These are phyloP conservation scores for Pyrenophora tritici-repentis DNA, from an alignment of 2,329 filamentous ascomycete species.

Conservation along the genomic window DNA sequence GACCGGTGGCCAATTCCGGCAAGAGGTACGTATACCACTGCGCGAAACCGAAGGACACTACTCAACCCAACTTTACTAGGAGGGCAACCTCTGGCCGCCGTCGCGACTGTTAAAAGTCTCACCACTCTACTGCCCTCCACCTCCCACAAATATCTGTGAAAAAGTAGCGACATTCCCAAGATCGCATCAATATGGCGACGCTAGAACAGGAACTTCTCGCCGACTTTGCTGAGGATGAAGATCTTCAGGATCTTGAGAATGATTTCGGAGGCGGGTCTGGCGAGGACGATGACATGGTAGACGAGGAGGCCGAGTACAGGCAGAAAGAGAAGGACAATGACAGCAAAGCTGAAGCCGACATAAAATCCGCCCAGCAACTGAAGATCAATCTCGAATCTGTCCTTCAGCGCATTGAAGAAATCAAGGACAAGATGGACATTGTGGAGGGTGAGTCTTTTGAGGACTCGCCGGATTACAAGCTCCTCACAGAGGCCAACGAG, in stretches of 20 bases:
- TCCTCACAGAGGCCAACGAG: slow-evolving; percentile 85
- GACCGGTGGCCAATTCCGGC: slow-evolving; percentile 20
- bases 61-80: slow-evolving; percentile 29
- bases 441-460: slow-evolving; percentile 78
- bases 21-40: slow-evolving; percentile 30
- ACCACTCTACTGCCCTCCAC: not conserved
- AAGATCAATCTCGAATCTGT: slow-evolving; percentile 83
- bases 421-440: slow-evolving; percentile 70
- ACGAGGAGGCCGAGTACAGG: slow-evolving; percentile 61
- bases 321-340: slow-evolving; percentile 64
- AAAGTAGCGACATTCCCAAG: not conserved
- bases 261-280: slow-evolving; percentile 49
- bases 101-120: slow-evolving; percentile 12
- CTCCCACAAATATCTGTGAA: too few relatives aligned
- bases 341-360: slow-evolving; percentile 71
- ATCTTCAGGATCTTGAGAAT: slow-evolving; percentile 42
- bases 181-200: slow-evolving; percentile 67
- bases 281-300: slow-evolving; percentile 65
- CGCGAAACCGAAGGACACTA: slow-evolving; percentile 15
- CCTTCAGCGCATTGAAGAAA: slow-evolving; percentile 63
- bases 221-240: slow-evolving; percentile 79
- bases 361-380: slow-evolving; percentile 76
- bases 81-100: slow-evolving; percentile 31
- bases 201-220: slow-evolving; percentile 90
- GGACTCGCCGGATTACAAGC: slow-evolving; percentile 88